Conservation (phyloP, 2,329 filamentous ascomycete genomes). For the Alternaria brassicae region DNA sequence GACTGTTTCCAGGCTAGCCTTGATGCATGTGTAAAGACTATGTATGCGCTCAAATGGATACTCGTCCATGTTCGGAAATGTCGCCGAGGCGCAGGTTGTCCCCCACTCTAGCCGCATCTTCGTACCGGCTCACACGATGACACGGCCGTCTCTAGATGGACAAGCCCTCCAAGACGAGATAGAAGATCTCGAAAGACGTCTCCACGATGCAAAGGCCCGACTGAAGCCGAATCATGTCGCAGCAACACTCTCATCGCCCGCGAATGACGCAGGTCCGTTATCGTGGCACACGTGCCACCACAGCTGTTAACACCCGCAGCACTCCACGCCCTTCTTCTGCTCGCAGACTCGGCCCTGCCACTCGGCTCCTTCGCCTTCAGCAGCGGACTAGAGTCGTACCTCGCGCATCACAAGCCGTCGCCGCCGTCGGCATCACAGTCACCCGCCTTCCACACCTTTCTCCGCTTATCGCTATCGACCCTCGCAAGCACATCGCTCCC, state of each 20-base stretch:
- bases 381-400: slow-evolving; percentile 81
- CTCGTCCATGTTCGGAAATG: slow-evolving; percentile 19
- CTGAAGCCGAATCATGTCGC: slow-evolving; percentile 48
- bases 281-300: slow-evolving; percentile 2
- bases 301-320: slow-evolving; percentile 21
- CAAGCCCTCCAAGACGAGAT: slow-evolving; percentile 61
- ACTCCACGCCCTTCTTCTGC: slow-evolving; percentile 75
- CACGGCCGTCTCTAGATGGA: slow-evolving; percentile 26
- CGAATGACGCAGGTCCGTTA: slow-evolving; percentile 27
- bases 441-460: slow-evolving; percentile 68
- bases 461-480: slow-evolving; percentile 73
- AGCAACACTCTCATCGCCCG: slow-evolving; percentile 15
- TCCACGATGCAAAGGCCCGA: slow-evolving; percentile 56
- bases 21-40: background rate
- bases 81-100: slow-evolving; percentile 30
- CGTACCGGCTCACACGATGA: slow-evolving; percentile 33
- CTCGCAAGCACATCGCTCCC: slow-evolving; percentile 76
- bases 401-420: slow-evolving; percentile 67
- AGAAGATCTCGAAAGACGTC: slow-evolving; percentile 61
- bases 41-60: slow-evolving; percentile 4
- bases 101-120: slow-evolving; percentile 16
- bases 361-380: slow-evolving; percentile 89
- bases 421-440: slow-evolving; percentile 42
- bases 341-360: slow-evolving; percentile 81
- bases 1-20: background rate